Conservation (phyloP, 208 protist species). For the Acanthamoeba lenticulata region DNA sequence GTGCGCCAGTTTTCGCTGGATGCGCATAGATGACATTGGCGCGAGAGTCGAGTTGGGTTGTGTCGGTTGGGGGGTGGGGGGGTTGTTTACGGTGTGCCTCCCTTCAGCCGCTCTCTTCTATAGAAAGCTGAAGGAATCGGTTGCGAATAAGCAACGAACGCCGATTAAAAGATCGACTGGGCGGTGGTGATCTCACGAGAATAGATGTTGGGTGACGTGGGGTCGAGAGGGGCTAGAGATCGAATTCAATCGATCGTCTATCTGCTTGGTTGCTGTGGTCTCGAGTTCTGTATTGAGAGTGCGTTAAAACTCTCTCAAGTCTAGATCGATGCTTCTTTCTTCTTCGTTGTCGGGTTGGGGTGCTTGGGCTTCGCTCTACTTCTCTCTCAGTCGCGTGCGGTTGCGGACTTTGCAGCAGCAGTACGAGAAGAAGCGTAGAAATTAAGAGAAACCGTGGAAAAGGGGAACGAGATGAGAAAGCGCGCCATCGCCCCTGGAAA, state of each 20-base stretch:
- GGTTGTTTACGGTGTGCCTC: no score
- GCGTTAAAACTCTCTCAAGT: background rate
- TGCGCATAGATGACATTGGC: background rate
- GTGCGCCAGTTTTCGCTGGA: background rate
- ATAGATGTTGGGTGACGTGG: background rate
- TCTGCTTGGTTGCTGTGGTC: no score
- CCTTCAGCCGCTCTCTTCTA: conserved; percentile 1
- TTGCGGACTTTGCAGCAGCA: no score
- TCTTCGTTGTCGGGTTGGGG: background rate
- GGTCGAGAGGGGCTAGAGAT: background rate
- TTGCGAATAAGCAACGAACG: conserved; percentile 31
- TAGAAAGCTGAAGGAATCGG: conserved; percentile 16
- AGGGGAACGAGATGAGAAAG: background rate
- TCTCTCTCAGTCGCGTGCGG: no score
- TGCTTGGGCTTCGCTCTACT: no score
- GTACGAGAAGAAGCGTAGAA: no score
- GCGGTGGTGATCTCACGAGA: background rate
- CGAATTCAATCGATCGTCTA: background rate
- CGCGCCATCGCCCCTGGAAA: background rate
- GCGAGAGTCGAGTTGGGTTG: background rate
- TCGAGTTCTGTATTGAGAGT: background rate
- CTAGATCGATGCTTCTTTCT: background rate
- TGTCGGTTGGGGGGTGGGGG: background rate
- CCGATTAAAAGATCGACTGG: background rate
- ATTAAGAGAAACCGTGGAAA: conserved; percentile 18